Evolutionary conservation across 2,329 filamentous ascomycete species (phyloP), one percentile per base, ranked within the genome.

Genomic region (Pseudogymnoascus destructans): DNA sequence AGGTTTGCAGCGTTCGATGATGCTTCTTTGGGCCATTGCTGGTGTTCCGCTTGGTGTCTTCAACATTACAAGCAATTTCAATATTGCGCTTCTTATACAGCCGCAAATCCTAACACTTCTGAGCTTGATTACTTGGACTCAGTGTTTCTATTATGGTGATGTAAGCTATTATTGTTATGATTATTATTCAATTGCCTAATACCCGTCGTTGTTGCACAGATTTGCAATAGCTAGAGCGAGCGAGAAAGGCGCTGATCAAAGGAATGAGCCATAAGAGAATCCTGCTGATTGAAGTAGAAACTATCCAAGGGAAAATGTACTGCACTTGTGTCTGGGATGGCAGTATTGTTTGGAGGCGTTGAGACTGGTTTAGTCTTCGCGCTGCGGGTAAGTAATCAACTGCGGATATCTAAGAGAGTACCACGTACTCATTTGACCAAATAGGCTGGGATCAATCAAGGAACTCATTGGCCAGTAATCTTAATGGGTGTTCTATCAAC

Each of bases 21-120:
- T 87, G 83, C 77, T 87, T 67, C 74, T 86, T 1, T 87, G 84
- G 77, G 81, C 82, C 0, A 79, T 76, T 71, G 84, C 84, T 1
- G 84, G 84, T 0, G 79, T 87, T 0, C 84, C 84, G 0, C 72
- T 87, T 0, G 85, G 84, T 1, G 70, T 63, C 64, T 76, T 64
- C 57, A 70, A 70, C 54, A 66, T 69, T 52, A 55, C 63, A 3
- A 62, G 60, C 6, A 58, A 65, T 27, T 69, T 70, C 59, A 70
- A 69, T 46, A 61, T 69, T 25, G 68, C 69, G 5, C 57, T 70
- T 1, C 60, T 58, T 36, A 65, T 70, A 38, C 68, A 70, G 58
- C 68, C 69, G 11, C 69, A 70, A 46, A 68, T 70, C 5, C 55
- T 70, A 35, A 69, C 66, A 0, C 59, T 68, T 3, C 30, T 70